These are phyloP conservation scores for Sporothrix mexicana DNA, from an alignment of 2,329 filamentous ascomycete genomes.

Conservation along the genomic window DNA sequence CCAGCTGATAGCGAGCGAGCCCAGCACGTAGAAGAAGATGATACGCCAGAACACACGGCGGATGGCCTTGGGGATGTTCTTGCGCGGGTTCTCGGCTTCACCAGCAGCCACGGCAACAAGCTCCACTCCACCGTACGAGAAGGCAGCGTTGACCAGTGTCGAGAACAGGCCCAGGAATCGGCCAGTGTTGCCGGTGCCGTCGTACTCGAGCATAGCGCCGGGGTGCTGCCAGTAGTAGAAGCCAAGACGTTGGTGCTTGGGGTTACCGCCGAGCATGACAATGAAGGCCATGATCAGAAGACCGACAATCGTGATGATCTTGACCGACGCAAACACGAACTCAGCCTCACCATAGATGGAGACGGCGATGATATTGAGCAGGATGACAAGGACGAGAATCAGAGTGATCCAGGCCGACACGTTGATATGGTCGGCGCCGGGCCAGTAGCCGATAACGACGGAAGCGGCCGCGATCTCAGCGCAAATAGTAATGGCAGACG, in stretches of 20 bases:
- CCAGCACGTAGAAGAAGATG: constrained; percentile 67
- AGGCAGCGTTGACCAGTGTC: constrained; percentile 43
- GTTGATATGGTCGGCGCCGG: constrained; percentile 40
- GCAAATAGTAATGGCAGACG: constrained; percentile 55
- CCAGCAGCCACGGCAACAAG: constrained; percentile 66
- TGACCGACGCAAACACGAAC: constrained; percentile 49
- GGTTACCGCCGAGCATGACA: constrained; percentile 63
- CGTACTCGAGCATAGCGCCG: constrained; percentile 45
- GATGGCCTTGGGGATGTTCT: constrained; percentile 69
- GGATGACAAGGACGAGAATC: constrained; percentile 54
- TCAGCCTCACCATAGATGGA: constrained; percentile 60
- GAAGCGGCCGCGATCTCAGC: constrained; percentile 53
- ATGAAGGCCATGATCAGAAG: constrained; percentile 64
- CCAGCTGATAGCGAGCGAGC: constrained; percentile 65
- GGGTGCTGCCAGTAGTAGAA: constrained; percentile 57
- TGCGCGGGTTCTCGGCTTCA: constrained; percentile 68
- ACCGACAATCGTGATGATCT: constrained; percentile 64
- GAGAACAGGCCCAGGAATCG: constrained; percentile 40
- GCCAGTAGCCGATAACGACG: constrained; percentile 56
- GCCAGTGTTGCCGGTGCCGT: constrained; percentile 52
- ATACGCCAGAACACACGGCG: constrained; percentile 67
- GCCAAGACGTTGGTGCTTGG: constrained; percentile 56
- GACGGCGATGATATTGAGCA: constrained; percentile 60
- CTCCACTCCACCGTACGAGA: constrained; percentile 58
- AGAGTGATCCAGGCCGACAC: constrained; percentile 55